These are phyloP conservation scores for Yamadazyma dushanensis DNA, from an alignment of 1,139 yeast species.

Conservation along the genomic window DNA sequence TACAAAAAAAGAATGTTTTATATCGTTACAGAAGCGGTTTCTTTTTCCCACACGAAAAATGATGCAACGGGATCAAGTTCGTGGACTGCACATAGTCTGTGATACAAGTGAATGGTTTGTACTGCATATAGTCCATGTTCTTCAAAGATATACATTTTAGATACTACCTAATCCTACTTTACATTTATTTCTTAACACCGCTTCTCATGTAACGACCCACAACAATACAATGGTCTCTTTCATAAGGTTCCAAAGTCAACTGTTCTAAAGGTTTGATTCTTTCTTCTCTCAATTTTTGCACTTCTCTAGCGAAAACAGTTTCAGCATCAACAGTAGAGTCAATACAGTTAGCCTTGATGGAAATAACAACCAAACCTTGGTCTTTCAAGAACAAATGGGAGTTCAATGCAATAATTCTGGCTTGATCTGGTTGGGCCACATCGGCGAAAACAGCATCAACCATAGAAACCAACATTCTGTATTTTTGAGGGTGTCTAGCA, in stretches of 20 bases:
- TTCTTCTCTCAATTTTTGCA: slow-evolving; percentile 97
- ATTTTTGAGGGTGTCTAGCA: slow-evolving; percentile 99
- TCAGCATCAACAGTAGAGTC: slow-evolving; percentile 99
- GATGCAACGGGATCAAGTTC: no score
- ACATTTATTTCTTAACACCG: slow-evolving; percentile 56
- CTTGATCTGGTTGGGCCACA: slow-evolving; percentile 99
- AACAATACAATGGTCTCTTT: slow-evolving; percentile 99
- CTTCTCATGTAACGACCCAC: slow-evolving; percentile 96
- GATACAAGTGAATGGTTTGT: no score
- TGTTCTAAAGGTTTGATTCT: slow-evolving; percentile 98
- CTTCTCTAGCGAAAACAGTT: slow-evolving; percentile 99
- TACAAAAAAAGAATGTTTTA: no score
- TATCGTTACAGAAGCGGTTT: no score
- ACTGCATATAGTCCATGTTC: not conserved
- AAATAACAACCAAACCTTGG: slow-evolving; percentile 96
- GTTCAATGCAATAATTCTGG: slow-evolving; percentile 98
- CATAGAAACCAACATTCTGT: slow-evolving; percentile 98
- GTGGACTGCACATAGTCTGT: no score
- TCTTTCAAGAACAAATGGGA: slow-evolving; percentile 97
- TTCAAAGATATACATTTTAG: not conserved
- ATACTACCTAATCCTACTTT: slow-evolving; percentile 1
- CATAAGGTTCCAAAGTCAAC: slow-evolving; percentile 97
- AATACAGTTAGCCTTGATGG: slow-evolving; percentile 99
- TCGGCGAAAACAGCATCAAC: slow-evolving; percentile 98
- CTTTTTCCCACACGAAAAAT: not conserved